Evolutionary conservation across 371 early-diverging fungal species (phyloP), one percentile per base, ranked within the genome.

Genomic region (Actinomortierella ambigua): DNA sequence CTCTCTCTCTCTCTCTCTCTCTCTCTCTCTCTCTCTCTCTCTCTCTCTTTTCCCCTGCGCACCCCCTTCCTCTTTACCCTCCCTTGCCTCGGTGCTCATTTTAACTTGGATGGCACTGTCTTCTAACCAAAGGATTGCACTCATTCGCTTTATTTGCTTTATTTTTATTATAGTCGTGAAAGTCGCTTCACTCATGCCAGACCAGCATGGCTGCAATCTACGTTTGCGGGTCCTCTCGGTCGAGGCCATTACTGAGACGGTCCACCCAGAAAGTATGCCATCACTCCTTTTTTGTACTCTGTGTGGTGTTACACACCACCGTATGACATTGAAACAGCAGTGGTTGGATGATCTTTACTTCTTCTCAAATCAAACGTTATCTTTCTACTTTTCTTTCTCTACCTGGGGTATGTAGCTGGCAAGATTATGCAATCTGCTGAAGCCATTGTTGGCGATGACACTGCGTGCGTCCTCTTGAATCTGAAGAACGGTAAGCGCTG

Each of bases 171-270:
- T 53, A 73, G 73, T 66, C 50, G 57, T 66, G 29, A 66, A 63
- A 2, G 73, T 73, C 22, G 73, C 73, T 5, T 73, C 73, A n/a
- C 42, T 73, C 57, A 65, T 60, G 8, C 73, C 73, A 22, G 58
- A 63, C 51, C 73, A 73, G 27, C 67, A 47, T 41, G 55, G 60
- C 55, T 73, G 73, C 29, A 73, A 73, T 41, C 73, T 73, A 42
- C 50, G 55, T 23, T 54, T 73, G 13, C 58, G 73, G 41, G 73
- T 73, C 42, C 29, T 73, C 20, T 73, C 73, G 2, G 73, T 73
- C 27, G 73, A 73, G 47, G 50, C 66, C 15, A 73, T 73, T 23
- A 63, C 73, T 29, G 73, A 73, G 27, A 63, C 73, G 1, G 22
- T 73, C n/a, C 67, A 73, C 24, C 63, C 66, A 14, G 67, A 63